Evolutionary conservation across 768 basidiomycete species (phyloP).

Genomic region (Mycena capillaripes): DNA sequence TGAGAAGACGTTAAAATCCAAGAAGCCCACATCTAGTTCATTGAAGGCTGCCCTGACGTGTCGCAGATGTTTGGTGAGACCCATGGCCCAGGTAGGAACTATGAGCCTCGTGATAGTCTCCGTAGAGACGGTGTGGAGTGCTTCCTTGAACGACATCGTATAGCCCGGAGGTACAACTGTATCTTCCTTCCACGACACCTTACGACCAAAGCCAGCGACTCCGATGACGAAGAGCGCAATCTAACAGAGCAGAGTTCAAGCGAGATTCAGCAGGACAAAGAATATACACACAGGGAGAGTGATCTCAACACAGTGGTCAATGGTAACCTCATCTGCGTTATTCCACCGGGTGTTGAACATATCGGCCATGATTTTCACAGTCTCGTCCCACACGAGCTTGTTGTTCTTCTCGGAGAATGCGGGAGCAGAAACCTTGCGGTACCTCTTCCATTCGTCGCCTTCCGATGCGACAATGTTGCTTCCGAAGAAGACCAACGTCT

Average conservation of each 20-base stretch:
- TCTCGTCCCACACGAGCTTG: slow-evolving; percentile 4
- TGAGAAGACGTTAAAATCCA: slow-evolving; percentile 1
- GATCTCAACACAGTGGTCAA: slow-evolving; percentile 1
- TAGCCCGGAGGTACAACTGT: slow-evolving; percentile 2
- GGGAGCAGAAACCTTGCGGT: slow-evolving; percentile 1
- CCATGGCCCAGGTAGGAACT: neutral
- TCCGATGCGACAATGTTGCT: neutral
- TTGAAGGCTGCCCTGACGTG: neutral
- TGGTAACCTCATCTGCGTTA: neutral
- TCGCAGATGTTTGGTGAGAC: slow-evolving; percentile 1
- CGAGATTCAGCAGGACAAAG: slow-evolving; percentile 1
- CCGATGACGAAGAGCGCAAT: slow-evolving; percentile 4
- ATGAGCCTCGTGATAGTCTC: slow-evolving; percentile 1
- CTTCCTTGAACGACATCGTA: neutral
- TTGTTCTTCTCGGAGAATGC: slow-evolving; percentile 3
- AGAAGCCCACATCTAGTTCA: slow-evolving; percentile 5
- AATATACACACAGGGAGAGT: slow-evolving; percentile 1
- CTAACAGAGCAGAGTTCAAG: neutral
- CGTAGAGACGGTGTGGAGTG: neutral
- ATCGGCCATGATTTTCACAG: neutral
- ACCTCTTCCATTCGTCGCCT: slow-evolving; percentile 2
- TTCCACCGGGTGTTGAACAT: slow-evolving; percentile 3
- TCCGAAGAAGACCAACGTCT: neutral
- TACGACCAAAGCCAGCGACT: neutral
- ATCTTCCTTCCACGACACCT: neutral